phyloP scores from a whole-genome alignment of 2,329 filamentous ascomycete genomes.

The Capronia americana region DNA sequence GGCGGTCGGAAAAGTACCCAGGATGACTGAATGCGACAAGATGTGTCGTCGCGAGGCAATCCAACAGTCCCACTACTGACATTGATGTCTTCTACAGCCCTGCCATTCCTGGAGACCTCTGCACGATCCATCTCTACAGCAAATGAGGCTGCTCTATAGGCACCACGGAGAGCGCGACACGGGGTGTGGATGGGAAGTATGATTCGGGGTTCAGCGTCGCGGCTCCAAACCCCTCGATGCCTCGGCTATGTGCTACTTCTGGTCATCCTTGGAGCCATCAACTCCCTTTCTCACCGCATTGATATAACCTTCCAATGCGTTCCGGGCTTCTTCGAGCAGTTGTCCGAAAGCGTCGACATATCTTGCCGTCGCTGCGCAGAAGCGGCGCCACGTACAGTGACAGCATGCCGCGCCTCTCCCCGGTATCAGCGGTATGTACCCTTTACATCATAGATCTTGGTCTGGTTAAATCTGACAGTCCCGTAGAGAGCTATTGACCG shows the following conservation, averaged over 20 bases:
- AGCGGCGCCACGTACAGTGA: slow-evolving; percentile 26
- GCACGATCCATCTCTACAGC: not conserved
- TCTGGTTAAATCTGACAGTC: slow-evolving; percentile 5
- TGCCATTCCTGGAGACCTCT: not conserved
- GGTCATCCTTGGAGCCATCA: not conserved
- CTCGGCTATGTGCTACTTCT: slow-evolving; percentile 7
- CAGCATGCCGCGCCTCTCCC: slow-evolving; percentile 36
- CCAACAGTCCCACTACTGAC: not conserved
- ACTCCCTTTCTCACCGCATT: not conserved
- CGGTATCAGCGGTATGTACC: slow-evolving; percentile 33
- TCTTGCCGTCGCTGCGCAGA: slow-evolving; percentile 8
- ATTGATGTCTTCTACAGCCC: not conserved
- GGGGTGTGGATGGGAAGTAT: not conserved
- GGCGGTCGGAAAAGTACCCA: slow-evolving; percentile 34
- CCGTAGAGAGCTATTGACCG: slow-evolving; percentile 60
- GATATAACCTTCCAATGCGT: slow-evolving; percentile 21
- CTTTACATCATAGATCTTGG: not conserved
- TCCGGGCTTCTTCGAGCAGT: slow-evolving; percentile 8
- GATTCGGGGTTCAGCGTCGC: not conserved
- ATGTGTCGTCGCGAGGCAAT: not conserved
- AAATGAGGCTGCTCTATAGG: not conserved
- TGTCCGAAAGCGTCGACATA: slow-evolving; percentile 4
- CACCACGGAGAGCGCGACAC: not conserved
- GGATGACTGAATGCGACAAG: slow-evolving; percentile 35
- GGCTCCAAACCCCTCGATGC: slow-evolving; percentile 1